These are phyloP conservation scores for Globisporangium cylindrosporum DNA, from an alignment of 352 stramenopile species.

Conservation along the genomic window DNA sequence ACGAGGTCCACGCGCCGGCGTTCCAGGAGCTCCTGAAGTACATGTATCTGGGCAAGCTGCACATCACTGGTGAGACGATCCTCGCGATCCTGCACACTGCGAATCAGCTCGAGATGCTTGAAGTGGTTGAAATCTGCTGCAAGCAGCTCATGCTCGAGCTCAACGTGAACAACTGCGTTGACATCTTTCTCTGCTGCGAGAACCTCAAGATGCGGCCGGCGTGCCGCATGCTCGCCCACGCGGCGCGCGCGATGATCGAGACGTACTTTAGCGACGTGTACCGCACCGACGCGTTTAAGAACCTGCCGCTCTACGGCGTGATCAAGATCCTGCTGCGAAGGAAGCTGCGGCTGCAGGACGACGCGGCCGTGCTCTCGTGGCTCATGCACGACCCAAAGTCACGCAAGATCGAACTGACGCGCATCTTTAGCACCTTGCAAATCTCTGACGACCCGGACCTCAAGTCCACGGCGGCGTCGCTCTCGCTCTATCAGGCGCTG, in stretches of 20 bases:
- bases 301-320: slow-evolving; percentile 40
- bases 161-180: slow-evolving; percentile 58
- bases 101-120: slow-evolving; percentile 66
- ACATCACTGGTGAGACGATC: slow-evolving; percentile 54
- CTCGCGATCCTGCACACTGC: slow-evolving; percentile 58
- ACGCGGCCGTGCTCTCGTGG: slow-evolving; percentile 45
- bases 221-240: slow-evolving; percentile 52
- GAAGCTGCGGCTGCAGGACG: slow-evolving; percentile 27
- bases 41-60: slow-evolving; percentile 69
- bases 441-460: slow-evolving; percentile 1
- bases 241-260: slow-evolving; percentile 59
- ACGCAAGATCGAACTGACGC: slow-evolving; percentile 30
- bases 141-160: slow-evolving; percentile 74
- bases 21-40: slow-evolving; percentile 56
- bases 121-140: slow-evolving; percentile 72
- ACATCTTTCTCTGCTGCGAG: slow-evolving; percentile 71
- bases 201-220: slow-evolving; percentile 44
- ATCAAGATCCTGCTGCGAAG: slow-evolving; percentile 42
- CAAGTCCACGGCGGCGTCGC: slow-evolving; percentile 11
- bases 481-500: slow-evolving; percentile 19
- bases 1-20: slow-evolving; percentile 40
- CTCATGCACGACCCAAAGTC: slow-evolving; percentile 43
- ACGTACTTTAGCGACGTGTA: slow-evolving; percentile 60
- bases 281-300: slow-evolving; percentile 53
- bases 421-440: slow-evolving; percentile 14